phyloP scores from a whole-genome alignment of 176 grass and related monocot species.

The Oryza meridionalis region DNA sequence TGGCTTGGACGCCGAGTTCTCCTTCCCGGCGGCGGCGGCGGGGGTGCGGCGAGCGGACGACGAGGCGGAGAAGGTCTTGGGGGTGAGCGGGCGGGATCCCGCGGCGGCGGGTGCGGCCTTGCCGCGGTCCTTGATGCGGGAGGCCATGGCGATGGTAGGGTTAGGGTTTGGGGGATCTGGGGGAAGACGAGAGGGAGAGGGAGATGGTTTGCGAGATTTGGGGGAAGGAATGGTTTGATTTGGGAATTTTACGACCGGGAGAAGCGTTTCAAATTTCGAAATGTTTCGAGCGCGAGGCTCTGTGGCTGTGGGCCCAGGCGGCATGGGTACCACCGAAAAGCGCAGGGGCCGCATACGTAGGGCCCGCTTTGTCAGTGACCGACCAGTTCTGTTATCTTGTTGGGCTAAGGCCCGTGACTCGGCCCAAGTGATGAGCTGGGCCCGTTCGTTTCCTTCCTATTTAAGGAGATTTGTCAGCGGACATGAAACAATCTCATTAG shows the following conservation, averaged over 20 bases:
- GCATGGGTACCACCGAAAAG: not conserved
- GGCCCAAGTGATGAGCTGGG: not conserved
- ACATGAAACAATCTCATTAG: too few relatives aligned
- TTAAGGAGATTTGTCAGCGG: too few relatives aligned
- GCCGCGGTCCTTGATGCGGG: constrained; percentile 78
- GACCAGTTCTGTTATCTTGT: not conserved
- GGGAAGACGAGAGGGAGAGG: not conserved
- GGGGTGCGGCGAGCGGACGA: constrained; percentile 41
- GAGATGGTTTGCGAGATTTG: not conserved
- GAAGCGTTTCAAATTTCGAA: constrained; percentile 53
- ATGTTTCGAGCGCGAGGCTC: constrained; percentile 16
- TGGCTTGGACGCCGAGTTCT: constrained; percentile 46
- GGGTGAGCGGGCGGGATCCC: constrained; percentile 52
- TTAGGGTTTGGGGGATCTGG: constrained; percentile 48
- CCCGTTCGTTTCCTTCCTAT: too few relatives aligned
- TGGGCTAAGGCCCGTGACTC: not conserved
- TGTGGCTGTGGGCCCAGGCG: not conserved
- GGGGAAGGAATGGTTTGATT: not conserved
- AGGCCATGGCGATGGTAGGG: constrained; percentile 55
- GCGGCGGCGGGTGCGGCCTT: constrained; percentile 25
- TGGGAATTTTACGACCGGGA: constrained; percentile 18
- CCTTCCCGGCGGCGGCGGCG: constrained; percentile 39
- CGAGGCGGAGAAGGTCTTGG: constrained; percentile 35
- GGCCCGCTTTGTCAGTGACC: constrained; percentile 4
- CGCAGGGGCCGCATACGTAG: not conserved